Evolutionary conservation across 495 filamentous ascomycete genomes (phyloP).

Genomic region (Podospora tetraspora): DNA sequence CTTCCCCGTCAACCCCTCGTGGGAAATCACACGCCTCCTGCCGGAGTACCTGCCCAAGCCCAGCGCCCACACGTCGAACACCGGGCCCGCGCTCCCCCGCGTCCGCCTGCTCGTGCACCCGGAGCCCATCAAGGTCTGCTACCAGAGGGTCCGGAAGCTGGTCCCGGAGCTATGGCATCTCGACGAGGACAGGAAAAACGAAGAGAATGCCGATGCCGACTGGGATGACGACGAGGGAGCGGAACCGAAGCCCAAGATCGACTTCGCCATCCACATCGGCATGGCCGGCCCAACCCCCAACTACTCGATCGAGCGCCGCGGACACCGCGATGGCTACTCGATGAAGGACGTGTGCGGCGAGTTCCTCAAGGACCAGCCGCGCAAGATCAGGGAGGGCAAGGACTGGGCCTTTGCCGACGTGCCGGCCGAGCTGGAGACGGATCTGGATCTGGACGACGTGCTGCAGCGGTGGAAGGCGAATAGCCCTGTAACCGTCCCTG

Average conservation of each 20-base stretch:
- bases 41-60: slow-evolving; percentile 47
- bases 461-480: slow-evolving; percentile 49
- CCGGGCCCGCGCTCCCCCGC: slow-evolving; percentile 33
- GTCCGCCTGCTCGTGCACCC: slow-evolving; percentile 64
- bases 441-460: slow-evolving; percentile 51
- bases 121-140: slow-evolving; percentile 62
- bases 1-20: slow-evolving; percentile 65
- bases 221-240: slow-evolving; percentile 17
- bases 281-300: slow-evolving; percentile 65
- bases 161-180: slow-evolving; percentile 56
- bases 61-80: slow-evolving; percentile 30
- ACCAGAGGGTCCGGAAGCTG: slow-evolving; percentile 54
- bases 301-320: slow-evolving; percentile 66
- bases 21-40: slow-evolving; percentile 55
- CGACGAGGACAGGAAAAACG: slow-evolving; percentile 2
- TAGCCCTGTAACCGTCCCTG: slow-evolving; percentile 24
- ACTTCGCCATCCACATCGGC: slow-evolving; percentile 72
- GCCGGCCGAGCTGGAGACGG: slow-evolving; percentile 43
- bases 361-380: slow-evolving; percentile 48
- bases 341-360: slow-evolving; percentile 63
- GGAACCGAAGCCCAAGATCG: slow-evolving; percentile 38
- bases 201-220: slow-evolving; percentile 13
- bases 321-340: slow-evolving; percentile 69
- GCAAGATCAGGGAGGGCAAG: slow-evolving; percentile 30
- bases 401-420: slow-evolving; percentile 44